phyloP scores from a whole-genome alignment of 139 green algal species.

The Coccomyxa sp. region DNA sequence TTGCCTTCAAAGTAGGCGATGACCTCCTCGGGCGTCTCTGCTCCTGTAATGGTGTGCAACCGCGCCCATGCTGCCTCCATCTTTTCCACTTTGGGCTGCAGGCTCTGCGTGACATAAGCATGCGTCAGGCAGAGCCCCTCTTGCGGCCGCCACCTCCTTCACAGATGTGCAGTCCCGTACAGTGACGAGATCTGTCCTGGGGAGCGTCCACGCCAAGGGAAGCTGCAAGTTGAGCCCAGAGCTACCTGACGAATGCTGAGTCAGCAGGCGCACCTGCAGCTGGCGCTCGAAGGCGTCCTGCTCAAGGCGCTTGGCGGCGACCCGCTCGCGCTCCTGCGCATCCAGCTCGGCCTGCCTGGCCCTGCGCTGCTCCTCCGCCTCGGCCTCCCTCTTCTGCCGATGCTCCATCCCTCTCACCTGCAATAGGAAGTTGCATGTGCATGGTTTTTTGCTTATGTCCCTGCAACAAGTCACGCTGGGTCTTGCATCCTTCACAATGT shows the following conservation, averaged over 20 bases:
- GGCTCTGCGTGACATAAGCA: too few relatives aligned
- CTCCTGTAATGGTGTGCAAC: slow-evolving; percentile 67
- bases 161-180: too few relatives aligned
- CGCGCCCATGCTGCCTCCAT: slow-evolving; percentile 78
- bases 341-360: slow-evolving; percentile 14
- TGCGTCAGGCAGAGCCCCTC: too few relatives aligned
- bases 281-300: slow-evolving; percentile 51
- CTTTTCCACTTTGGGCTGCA: slow-evolving; percentile 69
- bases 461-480: neutral
- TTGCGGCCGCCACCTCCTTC: too few relatives aligned
- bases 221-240: too few relatives aligned
- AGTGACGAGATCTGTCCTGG: too few relatives aligned
- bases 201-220: neutral
- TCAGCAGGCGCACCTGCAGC: slow-evolving; percentile 35
- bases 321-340: slow-evolving; percentile 10
- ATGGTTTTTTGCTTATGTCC: neutral
- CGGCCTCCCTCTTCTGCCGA: slow-evolving; percentile 60
- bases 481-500: neutral
- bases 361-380: slow-evolving; percentile 51
- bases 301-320: neutral
- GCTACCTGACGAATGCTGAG: too few relatives aligned
- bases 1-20: slow-evolving; percentile 72
- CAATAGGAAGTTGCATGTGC: too few relatives aligned
- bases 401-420: slow-evolving; percentile 76
- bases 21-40: slow-evolving; percentile 62